Base-by-base conservation (phyloP, 1,139 yeast species). In the Lodderomyces orthopsilosis region DNA sequence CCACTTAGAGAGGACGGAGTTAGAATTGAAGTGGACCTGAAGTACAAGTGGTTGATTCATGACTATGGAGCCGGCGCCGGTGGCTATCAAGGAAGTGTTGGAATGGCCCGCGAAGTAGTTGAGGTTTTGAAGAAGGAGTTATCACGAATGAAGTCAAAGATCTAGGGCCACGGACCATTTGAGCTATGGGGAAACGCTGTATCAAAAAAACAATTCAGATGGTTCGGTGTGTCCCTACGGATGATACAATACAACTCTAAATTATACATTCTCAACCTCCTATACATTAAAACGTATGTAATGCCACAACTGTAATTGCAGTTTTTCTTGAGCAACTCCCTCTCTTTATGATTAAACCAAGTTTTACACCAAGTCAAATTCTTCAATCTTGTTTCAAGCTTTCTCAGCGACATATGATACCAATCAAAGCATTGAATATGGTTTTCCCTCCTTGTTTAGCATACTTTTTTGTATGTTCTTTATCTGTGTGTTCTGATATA, bases 21-120 rank as follows among this genome's bases (percentile, higher is more conserved):
- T 0, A 55, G 80, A 35, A 65, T 75, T 8, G 81, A 75, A 48
- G 36, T 45, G 4, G 80, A 57, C 23, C 49, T 46, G 5, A 49
- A 56, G 8, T 52, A 60, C 26, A 45, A 48, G 1, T 70, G 74
- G 67, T 57, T 76, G 33, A 57, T 76, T 23, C 81, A 77, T 52
- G 70, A 68, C 51, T 77, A 76, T 50, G 81, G 81, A 4, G 72
- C 75, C 19, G 81, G 79, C 6, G 79, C 77, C 7, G 78, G 79
- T 7, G 81, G 82, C 1, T 77, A 70, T 57, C 82, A 77, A 51
- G 70, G 75, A 7, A 70, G 77, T 46, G 71, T 63, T 47, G 79
- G 79, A 1, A 59, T 67, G 45, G 62, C 68, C 28, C 50, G 44
- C 10, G 52, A 57, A 44, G 66, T 68, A 1, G 65, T 67, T 4